phyloP scores from a whole-genome alignment of 768 basidiomycete species.

The Phaeotremella skinneri region DNA sequence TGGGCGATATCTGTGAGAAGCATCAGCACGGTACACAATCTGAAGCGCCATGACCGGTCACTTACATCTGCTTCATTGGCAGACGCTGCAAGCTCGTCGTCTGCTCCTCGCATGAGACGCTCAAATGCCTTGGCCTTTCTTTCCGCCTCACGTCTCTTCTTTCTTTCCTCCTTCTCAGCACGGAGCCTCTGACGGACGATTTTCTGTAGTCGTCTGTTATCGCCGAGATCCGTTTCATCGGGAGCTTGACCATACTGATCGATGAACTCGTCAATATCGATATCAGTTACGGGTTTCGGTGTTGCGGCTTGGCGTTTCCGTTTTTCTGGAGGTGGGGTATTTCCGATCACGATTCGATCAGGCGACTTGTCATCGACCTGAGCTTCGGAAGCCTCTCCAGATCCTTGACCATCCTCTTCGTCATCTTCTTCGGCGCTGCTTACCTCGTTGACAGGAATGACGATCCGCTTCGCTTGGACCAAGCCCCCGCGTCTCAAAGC shows the following conservation, averaged over 20 bases:
- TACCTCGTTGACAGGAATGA: conserved; percentile 27
- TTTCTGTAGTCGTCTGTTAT: conserved; percentile 22
- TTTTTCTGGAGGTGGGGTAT: conserved; percentile 15
- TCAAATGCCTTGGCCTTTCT: conserved; percentile 25
- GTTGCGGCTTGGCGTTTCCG: conserved; percentile 1
- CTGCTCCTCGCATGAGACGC: conserved; percentile 16
- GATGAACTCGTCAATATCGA: conserved; percentile 39
- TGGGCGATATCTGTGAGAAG: too few species aligned
- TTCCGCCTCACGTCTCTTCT: conserved; percentile 17
- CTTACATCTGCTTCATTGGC: not conserved
- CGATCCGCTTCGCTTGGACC: conserved; percentile 30
- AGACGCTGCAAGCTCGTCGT: conserved; percentile 2
- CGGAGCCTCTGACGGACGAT: conserved; percentile 28
- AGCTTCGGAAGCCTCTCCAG: conserved; percentile 15
- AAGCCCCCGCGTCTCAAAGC: conserved; percentile 43
- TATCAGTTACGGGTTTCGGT: conserved; percentile 22
- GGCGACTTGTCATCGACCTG: conserved; percentile 13
- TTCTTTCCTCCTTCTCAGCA: conserved; percentile 27
- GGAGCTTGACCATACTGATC: conserved; percentile 27
- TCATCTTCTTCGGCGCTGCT: conserved; percentile 28
- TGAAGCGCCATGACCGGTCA: too few species aligned
- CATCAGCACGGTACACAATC: too few species aligned
- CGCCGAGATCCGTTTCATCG: conserved; percentile 26
- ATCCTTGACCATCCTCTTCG: conserved; percentile 18
- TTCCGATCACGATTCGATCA: conserved; percentile 29